Conservation (phyloP, 148 eudicot species). For the Chenopodium suecicum region DNA sequence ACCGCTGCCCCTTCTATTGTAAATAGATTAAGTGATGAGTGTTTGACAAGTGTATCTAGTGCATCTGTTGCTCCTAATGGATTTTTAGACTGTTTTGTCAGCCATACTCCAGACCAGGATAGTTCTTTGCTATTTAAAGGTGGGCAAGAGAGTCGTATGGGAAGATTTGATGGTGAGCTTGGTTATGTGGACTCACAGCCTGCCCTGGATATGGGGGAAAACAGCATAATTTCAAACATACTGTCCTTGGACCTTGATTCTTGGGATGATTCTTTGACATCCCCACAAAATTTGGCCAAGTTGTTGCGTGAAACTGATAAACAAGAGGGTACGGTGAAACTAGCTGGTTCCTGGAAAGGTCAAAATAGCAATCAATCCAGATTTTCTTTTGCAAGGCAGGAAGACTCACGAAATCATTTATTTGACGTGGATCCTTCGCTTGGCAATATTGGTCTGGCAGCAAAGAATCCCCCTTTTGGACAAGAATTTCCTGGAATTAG, state of each 20-base stretch:
- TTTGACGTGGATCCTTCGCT: conserved; percentile 40
- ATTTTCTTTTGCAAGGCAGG: conserved; percentile 97
- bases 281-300: conserved; percentile 71
- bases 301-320: conserved; percentile 64
- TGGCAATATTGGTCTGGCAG: conserved; percentile 34
- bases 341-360: conserved; percentile 53
- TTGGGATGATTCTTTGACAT: conserved; percentile 76
- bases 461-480: conserved; percentile 34
- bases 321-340: conserved; percentile 43
- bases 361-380: conserved; percentile 83
- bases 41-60: conserved; percentile 29
- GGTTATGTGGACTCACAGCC: conserved; percentile 30
- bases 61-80: conserved; percentile 44
- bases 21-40: conserved; percentile 36
- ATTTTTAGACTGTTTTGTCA: conserved; percentile 35
- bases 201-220: conserved; percentile 62
- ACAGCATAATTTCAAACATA: conserved; percentile 84
- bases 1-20: conserved; percentile 33
- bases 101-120: conserved; percentile 30
- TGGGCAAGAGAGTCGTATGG: conserved; percentile 32
- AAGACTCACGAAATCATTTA: conserved; percentile 42
- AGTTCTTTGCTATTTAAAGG: conserved; percentile 40
- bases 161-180: conserved; percentile 45
- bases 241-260: conserved; percentile 75
- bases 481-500: conserved; percentile 44